Percentiles rank a stretch among this genome's conserved stretches.
Evolutionary conservation across 768 basidiomycete species (phyloP).

Genomic region (Porpolomopsis calyptriformis): DNA sequence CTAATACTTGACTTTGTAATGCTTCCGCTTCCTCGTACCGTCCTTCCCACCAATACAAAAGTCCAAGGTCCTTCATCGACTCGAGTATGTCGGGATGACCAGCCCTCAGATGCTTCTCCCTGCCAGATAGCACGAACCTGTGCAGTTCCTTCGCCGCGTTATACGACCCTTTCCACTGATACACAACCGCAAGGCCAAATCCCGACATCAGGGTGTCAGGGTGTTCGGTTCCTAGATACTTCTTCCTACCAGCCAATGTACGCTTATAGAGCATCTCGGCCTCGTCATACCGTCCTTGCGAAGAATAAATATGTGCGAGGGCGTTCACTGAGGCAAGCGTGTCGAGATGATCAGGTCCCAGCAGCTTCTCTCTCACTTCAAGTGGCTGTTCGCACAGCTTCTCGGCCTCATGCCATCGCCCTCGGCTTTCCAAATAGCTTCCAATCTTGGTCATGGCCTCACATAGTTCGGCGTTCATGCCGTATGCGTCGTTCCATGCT

Average conservation of each 20-base stretch:
- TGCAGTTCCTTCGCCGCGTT: neutral
- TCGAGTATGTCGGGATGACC: neutral
- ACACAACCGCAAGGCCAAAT: neutral
- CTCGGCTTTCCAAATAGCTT: neutral
- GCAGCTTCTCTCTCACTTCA: too few relatives aligned
- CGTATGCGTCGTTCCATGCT: neutral
- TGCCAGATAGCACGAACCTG: neutral
- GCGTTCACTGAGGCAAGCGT: neutral
- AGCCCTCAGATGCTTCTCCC: neutral
- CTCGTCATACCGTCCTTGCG: neutral
- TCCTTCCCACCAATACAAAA: neutral
- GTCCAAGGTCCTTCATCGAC: neutral
- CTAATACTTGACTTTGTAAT: neutral
- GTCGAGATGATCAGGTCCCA: neutral
- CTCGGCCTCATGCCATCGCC: neutral
- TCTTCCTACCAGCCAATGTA: neutral
- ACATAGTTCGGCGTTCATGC: neutral
- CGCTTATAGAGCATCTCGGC: neutral
- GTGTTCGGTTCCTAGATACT: neutral
- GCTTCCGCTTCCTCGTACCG: neutral
- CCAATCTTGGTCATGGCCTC: neutral
- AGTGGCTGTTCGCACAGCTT: slow-evolving; percentile 8
- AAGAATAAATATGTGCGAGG: neutral
- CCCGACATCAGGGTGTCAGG: neutral
- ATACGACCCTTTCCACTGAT: neutral